Percentiles rank a stretch among this genome's conserved stretches.
phyloP scores from a whole-genome alignment of 371 early-diverging fungal species.

The Mucor piriformis region DNA sequence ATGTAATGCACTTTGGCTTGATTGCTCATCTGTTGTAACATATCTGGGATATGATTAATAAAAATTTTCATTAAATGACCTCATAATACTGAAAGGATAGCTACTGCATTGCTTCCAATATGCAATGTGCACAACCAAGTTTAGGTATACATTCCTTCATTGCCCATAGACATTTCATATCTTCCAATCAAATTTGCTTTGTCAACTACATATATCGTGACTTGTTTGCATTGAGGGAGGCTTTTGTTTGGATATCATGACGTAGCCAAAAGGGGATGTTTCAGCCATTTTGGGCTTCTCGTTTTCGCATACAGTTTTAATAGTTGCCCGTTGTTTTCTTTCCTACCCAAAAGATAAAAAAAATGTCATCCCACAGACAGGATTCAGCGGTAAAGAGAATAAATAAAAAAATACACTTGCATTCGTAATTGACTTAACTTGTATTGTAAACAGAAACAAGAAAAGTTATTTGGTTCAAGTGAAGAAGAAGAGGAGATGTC shows the following conservation, averaged over 20 bases:
- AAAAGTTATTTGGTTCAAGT: constrained; percentile 27
- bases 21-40: too few species aligned
- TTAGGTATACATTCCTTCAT: too few species aligned
- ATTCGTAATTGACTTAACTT: too few species aligned
- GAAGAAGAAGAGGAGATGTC: constrained; percentile 42
- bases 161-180: too few species aligned
- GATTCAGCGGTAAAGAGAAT: constrained; percentile 11
- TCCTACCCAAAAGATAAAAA: neutral
- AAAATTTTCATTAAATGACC: neutral
- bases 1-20: neutral
- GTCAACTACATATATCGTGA: neutral
- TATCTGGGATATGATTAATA: too few species aligned
- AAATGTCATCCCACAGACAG: constrained; percentile 23
- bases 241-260: too few species aligned
- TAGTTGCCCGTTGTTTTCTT: neutral
- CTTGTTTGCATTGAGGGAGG: neutral
- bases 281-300: too few species aligned
- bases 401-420: too few species aligned
- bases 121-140: neutral
- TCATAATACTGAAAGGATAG: neutral
- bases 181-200: too few species aligned
- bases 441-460: constrained; percentile 12
- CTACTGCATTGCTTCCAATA: neutral
- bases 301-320: neutral
- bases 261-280: too few species aligned